Percentiles rank a stretch among this genome's conserved stretches.
phyloP scores from a whole-genome alignment of 352 stramenopile genomes.

The Blastocystis sp. region DNA sequence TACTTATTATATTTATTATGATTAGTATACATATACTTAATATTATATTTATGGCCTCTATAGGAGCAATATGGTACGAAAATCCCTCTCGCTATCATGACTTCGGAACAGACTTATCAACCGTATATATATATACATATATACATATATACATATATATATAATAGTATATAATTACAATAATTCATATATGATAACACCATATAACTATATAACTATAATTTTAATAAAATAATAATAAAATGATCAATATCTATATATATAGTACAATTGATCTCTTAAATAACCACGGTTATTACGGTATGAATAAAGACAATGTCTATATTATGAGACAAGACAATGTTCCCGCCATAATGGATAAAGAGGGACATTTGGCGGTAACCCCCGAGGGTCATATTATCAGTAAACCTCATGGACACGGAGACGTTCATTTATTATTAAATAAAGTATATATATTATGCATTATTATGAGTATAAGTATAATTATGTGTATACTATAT shows the following conservation, averaged over 20 bases:
- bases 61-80: no score
- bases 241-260: not conserved
- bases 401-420: conserved; percentile 84
- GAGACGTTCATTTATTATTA: conserved; percentile 81
- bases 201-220: no score
- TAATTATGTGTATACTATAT: no score
- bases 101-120: conserved; percentile 2
- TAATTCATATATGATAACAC: no score
- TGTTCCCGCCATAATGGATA: conserved; percentile 64
- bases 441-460: conserved; percentile 38
- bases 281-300: conserved; percentile 68
- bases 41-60: no score
- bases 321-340: conserved; percentile 88
- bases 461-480: no score
- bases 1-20: not conserved
- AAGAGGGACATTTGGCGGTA: conserved; percentile 57
- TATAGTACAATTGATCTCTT: conserved; percentile 63
- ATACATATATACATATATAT: no score
- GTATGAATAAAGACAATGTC: conserved; percentile 65
- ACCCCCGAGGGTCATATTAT: conserved; percentile 47
- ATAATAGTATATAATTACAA: no score
- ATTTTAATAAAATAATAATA: no score
- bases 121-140: conserved; percentile 2
- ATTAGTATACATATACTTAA: not conserved
- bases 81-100: conserved; percentile 26